phyloP scores from a whole-genome alignment of 345 rosid genomes.

The Eucalyptus tenuipes region DNA sequence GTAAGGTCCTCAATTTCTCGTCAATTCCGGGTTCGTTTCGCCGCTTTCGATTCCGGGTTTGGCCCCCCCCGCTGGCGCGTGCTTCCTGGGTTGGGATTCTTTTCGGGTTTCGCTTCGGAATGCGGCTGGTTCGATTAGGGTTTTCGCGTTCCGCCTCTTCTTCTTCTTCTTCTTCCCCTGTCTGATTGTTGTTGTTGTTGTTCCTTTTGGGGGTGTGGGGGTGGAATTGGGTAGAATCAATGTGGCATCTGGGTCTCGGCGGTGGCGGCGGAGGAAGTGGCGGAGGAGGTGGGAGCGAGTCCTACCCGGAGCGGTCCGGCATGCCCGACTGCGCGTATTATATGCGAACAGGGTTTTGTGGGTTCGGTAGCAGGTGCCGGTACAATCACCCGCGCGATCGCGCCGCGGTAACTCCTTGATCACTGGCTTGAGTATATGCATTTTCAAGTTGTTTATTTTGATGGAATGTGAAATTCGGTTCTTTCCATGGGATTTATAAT shows the following conservation, averaged over 20 bases:
- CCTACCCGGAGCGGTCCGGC: constrained; percentile 75
- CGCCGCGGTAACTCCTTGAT: constrained; percentile 37
- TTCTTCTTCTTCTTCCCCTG: not conserved
- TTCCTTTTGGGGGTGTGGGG: not conserved
- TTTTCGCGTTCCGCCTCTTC: not conserved
- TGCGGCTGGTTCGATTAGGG: constrained; percentile 16
- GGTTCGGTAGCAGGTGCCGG: constrained; percentile 74
- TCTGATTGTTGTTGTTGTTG: not conserved
- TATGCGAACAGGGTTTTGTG: constrained; percentile 89
- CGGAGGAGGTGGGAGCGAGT: constrained; percentile 16
- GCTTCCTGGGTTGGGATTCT: not conserved
- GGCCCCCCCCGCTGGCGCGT: not conserved
- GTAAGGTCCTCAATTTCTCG: constrained; percentile 1
- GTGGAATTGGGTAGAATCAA: constrained; percentile 46
- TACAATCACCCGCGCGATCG: constrained; percentile 96
- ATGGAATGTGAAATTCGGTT: not conserved
- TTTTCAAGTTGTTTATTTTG: not conserved
- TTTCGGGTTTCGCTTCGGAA: not conserved
- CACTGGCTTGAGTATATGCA: not conserved
- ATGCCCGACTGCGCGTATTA: constrained; percentile 89
- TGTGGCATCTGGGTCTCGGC: constrained; percentile 55
- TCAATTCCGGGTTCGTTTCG: not conserved
- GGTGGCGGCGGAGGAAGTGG: constrained; percentile 12
- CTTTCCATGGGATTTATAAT: not conserved
- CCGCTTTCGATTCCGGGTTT: not conserved